Evolutionary conservation across 352 stramenopile genomes (phyloP).

Genomic region (Phytophthora litchii): DNA sequence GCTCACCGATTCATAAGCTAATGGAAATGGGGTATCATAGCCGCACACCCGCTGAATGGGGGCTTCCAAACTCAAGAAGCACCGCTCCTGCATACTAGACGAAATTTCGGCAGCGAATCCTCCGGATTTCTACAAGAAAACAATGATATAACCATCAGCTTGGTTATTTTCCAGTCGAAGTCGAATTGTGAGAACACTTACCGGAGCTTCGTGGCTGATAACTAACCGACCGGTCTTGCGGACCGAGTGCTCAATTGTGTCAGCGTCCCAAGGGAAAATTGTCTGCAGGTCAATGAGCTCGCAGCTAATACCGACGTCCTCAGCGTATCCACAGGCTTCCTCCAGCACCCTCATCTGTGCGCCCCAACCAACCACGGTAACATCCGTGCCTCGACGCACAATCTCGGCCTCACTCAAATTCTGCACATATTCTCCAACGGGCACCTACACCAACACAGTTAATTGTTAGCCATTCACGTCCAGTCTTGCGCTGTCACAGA

Average conservation of each 20-base stretch:
- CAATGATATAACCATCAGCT: slow-evolving; percentile 11
- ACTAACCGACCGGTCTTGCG: slow-evolving; percentile 97
- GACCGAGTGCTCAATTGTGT: slow-evolving; percentile 95
- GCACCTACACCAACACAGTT: slow-evolving; percentile 56
- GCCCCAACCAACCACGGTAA: slow-evolving; percentile 96
- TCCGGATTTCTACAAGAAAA: slow-evolving; percentile 64
- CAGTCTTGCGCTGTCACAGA: background rate
- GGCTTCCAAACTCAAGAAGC: slow-evolving; percentile 96
- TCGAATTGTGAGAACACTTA: slow-evolving; percentile 41
- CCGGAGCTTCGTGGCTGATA: slow-evolving; percentile 96
- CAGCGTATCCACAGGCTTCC: slow-evolving; percentile 86
- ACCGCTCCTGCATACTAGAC: slow-evolving; percentile 92
- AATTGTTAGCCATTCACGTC: slow-evolving; percentile 9
- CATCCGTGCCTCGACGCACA: slow-evolving; percentile 90
- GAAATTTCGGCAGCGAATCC: slow-evolving; percentile 97
- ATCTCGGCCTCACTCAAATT: slow-evolving; percentile 95
- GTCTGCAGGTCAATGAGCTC: slow-evolving; percentile 98
- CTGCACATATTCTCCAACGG: slow-evolving; percentile 94
- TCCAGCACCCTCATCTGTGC: slow-evolving; percentile 90
- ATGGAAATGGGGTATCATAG: slow-evolving; percentile 97
- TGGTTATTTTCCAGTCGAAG: background rate
- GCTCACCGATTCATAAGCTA: slow-evolving; percentile 95
- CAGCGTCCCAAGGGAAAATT: slow-evolving; percentile 97
- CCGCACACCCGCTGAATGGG: slow-evolving; percentile 94
- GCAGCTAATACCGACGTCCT: slow-evolving; percentile 94